These are phyloP conservation scores for Carex scoparia DNA, from an alignment of 176 grass and related monocot genomes.

Conservation along the genomic window DNA sequence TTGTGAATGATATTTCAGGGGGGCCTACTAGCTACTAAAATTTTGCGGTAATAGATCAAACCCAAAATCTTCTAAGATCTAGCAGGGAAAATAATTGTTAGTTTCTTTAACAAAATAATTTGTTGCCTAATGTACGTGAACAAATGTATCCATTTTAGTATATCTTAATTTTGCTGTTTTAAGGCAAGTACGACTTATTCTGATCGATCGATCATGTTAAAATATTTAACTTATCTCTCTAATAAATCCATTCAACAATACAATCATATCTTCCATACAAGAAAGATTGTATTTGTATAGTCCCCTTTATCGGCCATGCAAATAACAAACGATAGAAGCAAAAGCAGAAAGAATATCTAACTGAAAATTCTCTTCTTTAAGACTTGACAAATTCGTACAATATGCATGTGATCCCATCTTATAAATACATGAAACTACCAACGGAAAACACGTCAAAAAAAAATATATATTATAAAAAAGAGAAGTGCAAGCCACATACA, in stretches of 20 bases:
- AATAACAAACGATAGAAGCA: slow-evolving; percentile 3
- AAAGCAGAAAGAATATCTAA: slow-evolving; percentile 9
- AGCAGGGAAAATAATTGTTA: not conserved
- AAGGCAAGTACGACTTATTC: not conserved
- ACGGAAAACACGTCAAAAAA: not conserved
- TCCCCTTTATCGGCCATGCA: not conserved
- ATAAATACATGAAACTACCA: slow-evolving; percentile 10
- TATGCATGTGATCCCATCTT: not conserved
- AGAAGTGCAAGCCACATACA: not conserved
- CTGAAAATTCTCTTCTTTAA: not conserved
- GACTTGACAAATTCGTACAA: slow-evolving; percentile 4
- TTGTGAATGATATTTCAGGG: not conserved
- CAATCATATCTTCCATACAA: not conserved
- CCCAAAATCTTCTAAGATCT: not conserved
- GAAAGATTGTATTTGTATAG: not conserved
- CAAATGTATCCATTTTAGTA: not conserved
- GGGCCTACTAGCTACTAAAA: not conserved
- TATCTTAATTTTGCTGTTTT: not conserved
- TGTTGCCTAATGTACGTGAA: not conserved
- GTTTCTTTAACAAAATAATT: not conserved
- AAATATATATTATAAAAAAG: not conserved
- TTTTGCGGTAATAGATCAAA: not conserved
- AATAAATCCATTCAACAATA: not conserved
- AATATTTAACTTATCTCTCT: not conserved
- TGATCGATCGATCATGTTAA: not conserved